A percentile compares a stretch with the other conserved stretches of the same genome.
Evolutionary conservation across 768 basidiomycete genomes (phyloP).

Genomic region (Termitomyces titanicus): DNA sequence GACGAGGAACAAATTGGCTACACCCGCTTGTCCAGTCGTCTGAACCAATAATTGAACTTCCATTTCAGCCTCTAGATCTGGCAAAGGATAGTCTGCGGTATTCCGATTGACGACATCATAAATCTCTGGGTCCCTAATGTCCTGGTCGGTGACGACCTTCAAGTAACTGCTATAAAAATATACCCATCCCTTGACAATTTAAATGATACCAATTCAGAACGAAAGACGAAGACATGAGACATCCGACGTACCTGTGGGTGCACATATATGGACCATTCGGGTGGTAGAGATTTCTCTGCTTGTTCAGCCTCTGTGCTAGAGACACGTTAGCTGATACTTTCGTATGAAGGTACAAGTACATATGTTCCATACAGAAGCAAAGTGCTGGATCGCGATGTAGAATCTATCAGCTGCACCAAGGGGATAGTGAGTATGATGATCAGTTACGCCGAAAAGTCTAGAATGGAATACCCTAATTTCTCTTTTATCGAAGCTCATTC

Average conservation of each 20-base stretch:
- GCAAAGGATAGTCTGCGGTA: conserved; percentile 23
- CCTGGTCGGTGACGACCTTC: conserved; percentile 46
- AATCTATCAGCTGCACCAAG: background rate
- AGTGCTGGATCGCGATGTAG: conserved; percentile 4
- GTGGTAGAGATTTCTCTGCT: conserved; percentile 12
- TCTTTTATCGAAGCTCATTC: background rate
- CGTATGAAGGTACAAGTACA: no score
- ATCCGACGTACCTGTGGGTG: conserved; percentile 31
- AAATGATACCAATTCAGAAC: background rate
- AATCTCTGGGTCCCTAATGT: conserved; percentile 37
- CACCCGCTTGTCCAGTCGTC: conserved; percentile 15
- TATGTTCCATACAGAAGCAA: conserved; percentile 4
- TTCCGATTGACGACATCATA: conserved; percentile 26
- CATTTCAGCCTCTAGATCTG: conserved; percentile 34
- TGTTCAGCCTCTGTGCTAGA: conserved; percentile 7
- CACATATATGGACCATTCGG: conserved; percentile 37
- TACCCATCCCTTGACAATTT: conserved; percentile 47
- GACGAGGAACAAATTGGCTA: conserved; percentile 30
- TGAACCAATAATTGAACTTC: conserved; percentile 39
- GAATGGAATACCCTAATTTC: background rate
- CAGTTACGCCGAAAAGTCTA: background rate
- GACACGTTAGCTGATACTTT: background rate
- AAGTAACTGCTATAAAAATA: conserved; percentile 42
- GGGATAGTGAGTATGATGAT: background rate
- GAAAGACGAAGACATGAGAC: conserved; percentile 8